Conservation (phyloP, 139 green algal species). For the Coccomyxa sp. region DNA sequence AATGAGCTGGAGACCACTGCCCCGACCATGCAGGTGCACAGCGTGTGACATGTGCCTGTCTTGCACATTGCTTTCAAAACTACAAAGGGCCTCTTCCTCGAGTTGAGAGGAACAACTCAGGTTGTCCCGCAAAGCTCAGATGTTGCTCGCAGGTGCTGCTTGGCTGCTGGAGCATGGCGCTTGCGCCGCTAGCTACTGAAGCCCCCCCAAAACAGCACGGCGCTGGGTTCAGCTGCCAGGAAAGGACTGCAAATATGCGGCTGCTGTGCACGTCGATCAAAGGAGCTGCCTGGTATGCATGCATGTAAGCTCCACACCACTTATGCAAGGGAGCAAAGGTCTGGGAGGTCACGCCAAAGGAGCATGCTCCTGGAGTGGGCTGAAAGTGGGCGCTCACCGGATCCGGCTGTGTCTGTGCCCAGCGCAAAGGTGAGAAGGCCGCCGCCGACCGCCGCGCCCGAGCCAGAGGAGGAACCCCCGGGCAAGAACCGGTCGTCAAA, state of each 20-base stretch:
- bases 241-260: background rate
- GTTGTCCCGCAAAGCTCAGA: no score
- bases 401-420: constrained; percentile 80
- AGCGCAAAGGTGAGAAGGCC: constrained; percentile 70
- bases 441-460: constrained; percentile 50
- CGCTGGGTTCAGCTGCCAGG: background rate
- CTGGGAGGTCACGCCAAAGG: background rate
- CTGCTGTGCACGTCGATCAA: background rate
- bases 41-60: no score
- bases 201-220: no score
- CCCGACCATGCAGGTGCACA: background rate
- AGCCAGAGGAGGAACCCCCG: constrained; percentile 67
- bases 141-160: no score
- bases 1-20: background rate
- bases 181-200: no score
- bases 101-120: no score
- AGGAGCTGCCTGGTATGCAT: background rate
- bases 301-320: background rate
- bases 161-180: no score
- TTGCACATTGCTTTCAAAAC: no score
- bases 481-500: constrained; percentile 67
- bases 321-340: background rate
- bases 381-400: constrained; percentile 14
- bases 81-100: no score
- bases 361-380: background rate